Evolutionary conservation across 768 basidiomycete genomes (phyloP).

Genomic region (Nidularia sp.): DNA sequence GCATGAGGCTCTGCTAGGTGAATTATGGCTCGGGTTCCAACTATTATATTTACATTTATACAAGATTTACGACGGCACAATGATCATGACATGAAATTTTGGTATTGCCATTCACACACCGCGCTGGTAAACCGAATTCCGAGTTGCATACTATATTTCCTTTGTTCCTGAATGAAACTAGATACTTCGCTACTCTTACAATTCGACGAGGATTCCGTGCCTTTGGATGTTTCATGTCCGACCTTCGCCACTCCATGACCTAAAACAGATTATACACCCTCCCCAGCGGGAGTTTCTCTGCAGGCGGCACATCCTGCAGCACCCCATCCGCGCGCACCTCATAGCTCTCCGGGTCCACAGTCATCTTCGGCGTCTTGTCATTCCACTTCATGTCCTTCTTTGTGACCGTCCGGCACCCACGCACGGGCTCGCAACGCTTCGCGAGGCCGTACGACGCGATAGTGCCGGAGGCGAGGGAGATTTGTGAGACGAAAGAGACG

Average conservation of each 20-base stretch:
- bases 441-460: constrained; percentile 64
- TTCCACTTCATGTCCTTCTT: constrained; percentile 98
- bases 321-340: constrained; percentile 81
- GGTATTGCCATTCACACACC: no score
- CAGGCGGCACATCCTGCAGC: constrained; percentile 73
- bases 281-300: constrained; percentile 62
- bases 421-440: constrained; percentile 74
- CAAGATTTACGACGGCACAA: no score
- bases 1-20: constrained; percentile 1
- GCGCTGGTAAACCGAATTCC: no score
- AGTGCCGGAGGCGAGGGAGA: constrained; percentile 56
- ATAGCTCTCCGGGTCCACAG: constrained; percentile 90
- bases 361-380: constrained; percentile 72
- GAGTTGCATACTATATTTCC: no score
- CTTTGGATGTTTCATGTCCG: no score
- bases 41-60: no score
- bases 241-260: no score
- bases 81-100: no score
- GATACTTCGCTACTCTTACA: no score
- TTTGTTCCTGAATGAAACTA: no score
- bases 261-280: constrained; percentile 80
- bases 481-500: constrained; percentile 78
- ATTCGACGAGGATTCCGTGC: no score
- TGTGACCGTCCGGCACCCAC: constrained; percentile 64
- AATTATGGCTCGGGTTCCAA: constrained; percentile 1